Base-by-base conservation (phyloP, 164 flowering plant species). In the Annona squamosa region DNA sequence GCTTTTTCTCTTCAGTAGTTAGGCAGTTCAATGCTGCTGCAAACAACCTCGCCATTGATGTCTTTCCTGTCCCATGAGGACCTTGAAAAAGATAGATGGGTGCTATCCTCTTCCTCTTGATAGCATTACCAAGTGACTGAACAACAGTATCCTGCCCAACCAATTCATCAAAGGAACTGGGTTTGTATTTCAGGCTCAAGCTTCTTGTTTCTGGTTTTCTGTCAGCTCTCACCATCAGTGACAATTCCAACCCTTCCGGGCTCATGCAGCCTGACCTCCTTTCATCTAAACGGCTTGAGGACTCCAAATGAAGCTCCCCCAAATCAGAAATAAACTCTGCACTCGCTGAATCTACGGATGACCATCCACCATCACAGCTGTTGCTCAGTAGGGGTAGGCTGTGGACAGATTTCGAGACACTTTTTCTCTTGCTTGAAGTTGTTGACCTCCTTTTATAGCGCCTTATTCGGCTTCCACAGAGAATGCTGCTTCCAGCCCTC, bases 71-170 rank as follows among this genome's bases (percentile, higher is more conserved):
- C 9, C 99, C 99, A 42, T 94, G 87, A 16, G 99, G 94, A 67
- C 99, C 99, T 75, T 95, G 97, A 77, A 95, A 93, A 72, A 95
- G 94, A 85, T 95, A 93, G 13, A 89, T 83, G 10, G 97, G 94
- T 37, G 94, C 94, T 79, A 93, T 82, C 73, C 91, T 85, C 73
- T 86, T 85, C 79, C 87, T 91, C 57, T 84, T 73, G 57, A 89
- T 71, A n/a, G 98, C 87, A 79, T 87, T 93, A 17, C 57, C 69
- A 48, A 95, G 91, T 12, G 98, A 93, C 52, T 89, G 96, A 56
- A 91, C 91, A 47, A 93, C 98, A 72, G 90, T 87, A 75, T 79
- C 87, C 82, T 93, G 99, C 64, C 98, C 99, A 73, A 93, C 81
- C 77, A 95, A 61, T 73, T 93, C 98, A 68, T 86, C 86, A 71